Percentiles rank a stretch among this genome's conserved stretches.
Conservation (phyloP, 208 protist genomes). For the Angomonas ambiguus region DNA sequence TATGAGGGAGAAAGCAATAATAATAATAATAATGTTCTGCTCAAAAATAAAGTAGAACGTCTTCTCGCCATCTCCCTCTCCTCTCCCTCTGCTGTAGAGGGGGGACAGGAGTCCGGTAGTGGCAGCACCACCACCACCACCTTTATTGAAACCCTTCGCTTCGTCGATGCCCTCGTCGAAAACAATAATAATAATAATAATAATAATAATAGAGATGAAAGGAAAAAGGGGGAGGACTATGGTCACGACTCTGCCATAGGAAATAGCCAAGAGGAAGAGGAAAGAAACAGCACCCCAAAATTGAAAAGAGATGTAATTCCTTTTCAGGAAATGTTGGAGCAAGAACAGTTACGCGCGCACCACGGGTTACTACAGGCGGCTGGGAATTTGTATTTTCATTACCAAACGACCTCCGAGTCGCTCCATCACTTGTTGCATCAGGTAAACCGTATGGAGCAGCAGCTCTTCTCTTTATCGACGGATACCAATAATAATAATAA, state of each 20-base stretch:
- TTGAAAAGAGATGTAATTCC: slow-evolving; percentile 4
- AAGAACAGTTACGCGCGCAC: not conserved
- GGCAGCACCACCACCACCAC: not conserved
- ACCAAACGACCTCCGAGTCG: not conserved
- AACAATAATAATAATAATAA: slow-evolving; percentile 6
- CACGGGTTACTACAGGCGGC: not conserved
- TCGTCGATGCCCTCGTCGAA: not conserved
- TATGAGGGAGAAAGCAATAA: too few relatives aligned
- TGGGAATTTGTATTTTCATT: not conserved
- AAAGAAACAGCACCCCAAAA: not conserved
- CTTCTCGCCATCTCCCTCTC: too few relatives aligned
- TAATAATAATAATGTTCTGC: too few relatives aligned
- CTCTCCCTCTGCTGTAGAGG: too few relatives aligned
- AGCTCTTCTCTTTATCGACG: too few relatives aligned
- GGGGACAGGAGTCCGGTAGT: too few relatives aligned
- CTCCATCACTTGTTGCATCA: not conserved
- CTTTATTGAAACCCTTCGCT: not conserved
- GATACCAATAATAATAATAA: too few relatives aligned
- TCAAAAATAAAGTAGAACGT: too few relatives aligned
- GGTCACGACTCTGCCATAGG: too few relatives aligned
- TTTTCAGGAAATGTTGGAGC: not conserved
- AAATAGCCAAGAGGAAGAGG: not conserved
- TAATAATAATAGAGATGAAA: not conserved
- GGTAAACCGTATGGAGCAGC: not conserved
- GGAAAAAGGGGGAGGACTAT: too few relatives aligned